Conservation (phyloP, 192 early-diverging fungal genomes). For the Funneliformis geosporum region DNA sequence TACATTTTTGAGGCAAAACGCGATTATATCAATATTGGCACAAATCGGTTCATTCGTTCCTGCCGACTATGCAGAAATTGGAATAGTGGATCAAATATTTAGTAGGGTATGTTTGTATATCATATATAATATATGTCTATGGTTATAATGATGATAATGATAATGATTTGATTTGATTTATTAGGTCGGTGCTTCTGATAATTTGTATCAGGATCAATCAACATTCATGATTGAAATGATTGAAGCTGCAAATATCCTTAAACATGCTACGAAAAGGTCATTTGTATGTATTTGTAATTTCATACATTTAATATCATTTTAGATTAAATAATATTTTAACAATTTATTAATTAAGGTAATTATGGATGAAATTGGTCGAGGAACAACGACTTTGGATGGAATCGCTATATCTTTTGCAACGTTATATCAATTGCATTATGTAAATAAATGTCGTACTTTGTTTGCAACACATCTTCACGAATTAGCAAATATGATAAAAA, state of each 20-base stretch:
- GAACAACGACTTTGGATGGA: slow-evolving; percentile 67
- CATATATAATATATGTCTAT: no score
- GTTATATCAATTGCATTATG: slow-evolving; percentile 57
- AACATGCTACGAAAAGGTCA: slow-evolving; percentile 45
- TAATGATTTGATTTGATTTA: neutral
- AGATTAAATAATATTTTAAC: neutral
- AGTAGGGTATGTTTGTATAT: slow-evolving; percentile 51
- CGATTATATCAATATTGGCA: slow-evolving; percentile 52
- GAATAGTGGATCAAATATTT: slow-evolving; percentile 54
- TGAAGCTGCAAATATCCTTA: slow-evolving; percentile 49
- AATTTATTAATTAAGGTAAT: slow-evolving; percentile 33
- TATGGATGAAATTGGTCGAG: slow-evolving; percentile 56
- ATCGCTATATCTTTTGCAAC: slow-evolving; percentile 73
- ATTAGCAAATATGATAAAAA: slow-evolving; percentile 51
- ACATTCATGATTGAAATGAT: slow-evolving; percentile 60
- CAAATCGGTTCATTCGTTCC: slow-evolving; percentile 58
- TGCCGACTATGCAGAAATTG: slow-evolving; percentile 43
- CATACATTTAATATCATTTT: neutral
- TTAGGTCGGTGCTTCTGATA: slow-evolving; percentile 57
- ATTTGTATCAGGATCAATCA: slow-evolving; percentile 51
- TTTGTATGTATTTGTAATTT: slow-evolving; percentile 33
- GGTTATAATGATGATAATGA: no score
- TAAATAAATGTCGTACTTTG: slow-evolving; percentile 60
- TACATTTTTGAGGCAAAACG: slow-evolving; percentile 55
- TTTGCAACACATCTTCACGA: slow-evolving; percentile 85